These are phyloP conservation scores for Malassezia caprae DNA, from an alignment of 1,284 basidiomycete genomes.

Conservation along the genomic window DNA sequence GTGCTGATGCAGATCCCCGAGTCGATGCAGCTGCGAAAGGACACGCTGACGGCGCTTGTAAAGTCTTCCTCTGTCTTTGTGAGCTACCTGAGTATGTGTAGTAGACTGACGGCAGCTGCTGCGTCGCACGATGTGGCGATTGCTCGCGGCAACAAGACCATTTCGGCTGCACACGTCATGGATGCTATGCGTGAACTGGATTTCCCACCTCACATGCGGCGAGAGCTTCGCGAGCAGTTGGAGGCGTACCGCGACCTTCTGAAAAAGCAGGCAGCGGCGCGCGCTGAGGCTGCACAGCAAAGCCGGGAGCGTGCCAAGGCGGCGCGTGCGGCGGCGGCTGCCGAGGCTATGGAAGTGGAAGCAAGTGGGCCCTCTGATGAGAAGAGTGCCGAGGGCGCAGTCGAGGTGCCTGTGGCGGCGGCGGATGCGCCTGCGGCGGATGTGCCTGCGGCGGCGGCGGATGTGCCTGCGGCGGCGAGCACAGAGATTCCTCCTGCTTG, in stretches of 20 bases:
- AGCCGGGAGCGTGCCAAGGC: conserved; percentile 11
- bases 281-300: conserved; percentile 8
- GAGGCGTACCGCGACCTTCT: conserved; percentile 15
- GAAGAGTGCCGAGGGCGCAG: neutral
- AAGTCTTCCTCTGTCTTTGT: conserved; percentile 21
- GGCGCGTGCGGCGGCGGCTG: conserved; percentile 2
- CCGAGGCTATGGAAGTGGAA: neutral
- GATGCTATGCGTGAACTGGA: conserved; percentile 20
- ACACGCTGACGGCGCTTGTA: conserved; percentile 17
- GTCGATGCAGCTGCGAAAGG: conserved; percentile 18
- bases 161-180: conserved; percentile 15
- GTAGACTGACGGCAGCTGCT: conserved; percentile 3
- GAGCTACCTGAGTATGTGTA: conserved; percentile 19
- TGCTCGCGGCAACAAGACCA: conserved; percentile 20
- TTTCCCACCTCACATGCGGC: conserved; percentile 16
- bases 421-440: neutral
- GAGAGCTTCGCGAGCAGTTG: conserved; percentile 17
- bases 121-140: conserved; percentile 19
- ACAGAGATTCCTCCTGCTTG: neutral
- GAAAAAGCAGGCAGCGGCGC: conserved; percentile 7
- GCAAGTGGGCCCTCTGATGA: neutral
- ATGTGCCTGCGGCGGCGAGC: neutral
- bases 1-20: conserved; percentile 14
- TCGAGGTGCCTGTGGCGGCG: neutral
- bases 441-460: neutral